Conservation (phyloP, 257 asterid species). For the Datura wrightii region DNA sequence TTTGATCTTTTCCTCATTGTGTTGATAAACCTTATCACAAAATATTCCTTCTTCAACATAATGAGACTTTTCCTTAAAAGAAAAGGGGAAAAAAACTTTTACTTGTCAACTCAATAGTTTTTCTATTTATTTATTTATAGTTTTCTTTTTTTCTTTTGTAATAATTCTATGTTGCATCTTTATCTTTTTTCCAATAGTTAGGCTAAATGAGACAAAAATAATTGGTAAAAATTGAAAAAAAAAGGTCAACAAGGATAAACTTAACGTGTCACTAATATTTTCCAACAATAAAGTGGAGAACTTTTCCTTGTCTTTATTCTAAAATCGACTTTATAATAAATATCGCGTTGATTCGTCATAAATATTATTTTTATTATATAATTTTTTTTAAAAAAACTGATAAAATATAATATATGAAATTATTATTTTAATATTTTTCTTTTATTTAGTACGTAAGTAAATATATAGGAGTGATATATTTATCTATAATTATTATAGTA, state of each 20-base stretch:
- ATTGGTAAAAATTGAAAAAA: not conserved
- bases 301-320: not conserved
- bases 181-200: conserved; percentile 15
- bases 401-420: too few species aligned
- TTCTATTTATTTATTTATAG: not conserved
- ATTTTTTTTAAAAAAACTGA: too few species aligned
- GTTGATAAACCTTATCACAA: not conserved
- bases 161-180: not conserved
- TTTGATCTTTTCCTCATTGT: not conserved
- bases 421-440: too few species aligned
- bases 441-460: too few species aligned
- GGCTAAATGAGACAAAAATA: not conserved
- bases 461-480: too few species aligned
- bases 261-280: not conserved
- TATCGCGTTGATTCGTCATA: too few species aligned
- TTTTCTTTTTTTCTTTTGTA: not conserved
- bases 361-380: too few species aligned
- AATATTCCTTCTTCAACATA: not conserved
- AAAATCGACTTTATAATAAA: not conserved
- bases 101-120: not conserved
- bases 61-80: not conserved
- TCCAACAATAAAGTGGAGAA: not conserved
- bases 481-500: not conserved
- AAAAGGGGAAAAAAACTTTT: not conserved
- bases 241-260: not conserved